Percentiles rank a stretch among this genome's conserved stretches.
Conservation (phyloP, 768 basidiomycete genomes). For the Xerocomellus dryophilus region DNA sequence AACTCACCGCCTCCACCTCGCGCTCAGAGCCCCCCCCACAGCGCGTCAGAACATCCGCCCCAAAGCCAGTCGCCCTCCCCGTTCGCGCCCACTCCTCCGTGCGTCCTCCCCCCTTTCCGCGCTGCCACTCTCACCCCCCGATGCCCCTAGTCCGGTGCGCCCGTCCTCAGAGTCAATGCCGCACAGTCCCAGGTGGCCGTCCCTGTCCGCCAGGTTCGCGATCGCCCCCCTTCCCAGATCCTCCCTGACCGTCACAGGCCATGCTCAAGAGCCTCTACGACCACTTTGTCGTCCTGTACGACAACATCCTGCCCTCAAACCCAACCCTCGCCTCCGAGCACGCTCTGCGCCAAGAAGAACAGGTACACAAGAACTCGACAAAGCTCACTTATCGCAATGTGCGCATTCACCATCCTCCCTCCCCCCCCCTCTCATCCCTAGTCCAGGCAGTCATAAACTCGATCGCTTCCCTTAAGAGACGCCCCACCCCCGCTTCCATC, state of each 20-base stretch:
- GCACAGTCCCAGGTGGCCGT: conserved; percentile 70
- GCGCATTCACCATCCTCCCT: conserved; percentile 20
- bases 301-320: conserved; percentile 47
- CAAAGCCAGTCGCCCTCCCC: conserved; percentile 44
- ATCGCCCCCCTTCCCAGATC: background rate
- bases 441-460: conserved; percentile 50
- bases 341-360: conserved; percentile 76
- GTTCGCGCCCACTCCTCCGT: conserved; percentile 36
- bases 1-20: conserved; percentile 22
- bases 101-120: conserved; percentile 1
- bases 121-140: background rate
- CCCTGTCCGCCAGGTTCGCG: conserved; percentile 66
- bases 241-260: conserved; percentile 38
- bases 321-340: conserved; percentile 72
- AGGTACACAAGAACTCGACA: conserved; percentile 69
- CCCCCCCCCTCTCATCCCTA: conserved; percentile 11
- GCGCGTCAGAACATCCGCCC: conserved; percentile 48
- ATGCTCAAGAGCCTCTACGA: conserved; percentile 75
- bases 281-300: conserved; percentile 70
- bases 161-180: conserved; percentile 62
- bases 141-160: conserved; percentile 50
- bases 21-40: conserved; percentile 58
- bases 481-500: conserved; percentile 51
- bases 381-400: conserved; percentile 86
- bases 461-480: conserved; percentile 50